Conservation (phyloP, 2,329 filamentous ascomycete genomes). For the Ophiostoma sp. region DNA sequence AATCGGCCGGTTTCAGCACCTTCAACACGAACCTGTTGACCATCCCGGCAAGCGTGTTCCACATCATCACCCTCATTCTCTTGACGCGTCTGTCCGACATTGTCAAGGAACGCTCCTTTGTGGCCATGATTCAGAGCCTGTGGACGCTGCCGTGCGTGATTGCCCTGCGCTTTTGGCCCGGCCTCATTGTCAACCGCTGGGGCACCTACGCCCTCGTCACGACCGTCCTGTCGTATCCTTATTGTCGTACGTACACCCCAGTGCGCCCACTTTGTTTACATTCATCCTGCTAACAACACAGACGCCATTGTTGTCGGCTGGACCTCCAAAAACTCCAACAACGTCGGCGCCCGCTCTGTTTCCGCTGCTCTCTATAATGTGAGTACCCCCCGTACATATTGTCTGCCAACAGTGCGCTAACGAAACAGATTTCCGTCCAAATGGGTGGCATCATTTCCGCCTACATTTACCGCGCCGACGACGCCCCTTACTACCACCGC, state of each 20-base stretch:
- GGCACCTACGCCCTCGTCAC: conserved; percentile 53
- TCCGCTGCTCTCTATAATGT: conserved; percentile 28
- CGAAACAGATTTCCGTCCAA: conserved; percentile 40
- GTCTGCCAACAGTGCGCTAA: too few relatives aligned
- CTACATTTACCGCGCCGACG: conserved; percentile 50
- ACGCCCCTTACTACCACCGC: conserved; percentile 30
- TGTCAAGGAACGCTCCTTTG: conserved; percentile 46
- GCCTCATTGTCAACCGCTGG: conserved; percentile 47
- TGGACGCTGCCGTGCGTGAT: conserved; percentile 59
- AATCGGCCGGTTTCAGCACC: conserved; percentile 25
- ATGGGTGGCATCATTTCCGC: conserved; percentile 38
- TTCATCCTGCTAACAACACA: background rate
- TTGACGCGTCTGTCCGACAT: conserved; percentile 53
- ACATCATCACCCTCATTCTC: conserved; percentile 53
- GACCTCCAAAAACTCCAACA: conserved; percentile 56
- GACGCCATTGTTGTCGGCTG: conserved; percentile 62
- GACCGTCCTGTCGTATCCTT: conserved; percentile 54
- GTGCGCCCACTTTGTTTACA: background rate
- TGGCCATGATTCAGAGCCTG: conserved; percentile 48
- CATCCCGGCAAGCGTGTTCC: conserved; percentile 41
- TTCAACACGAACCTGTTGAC: conserved; percentile 30
- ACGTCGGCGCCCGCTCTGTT: conserved; percentile 26
- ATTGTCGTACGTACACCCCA: conserved; percentile 45
- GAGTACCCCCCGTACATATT: background rate
- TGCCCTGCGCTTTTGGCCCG: conserved; percentile 50